phyloP scores from a whole-genome alignment of 169 alveolate species.

The Toxoplasma gondii region DNA sequence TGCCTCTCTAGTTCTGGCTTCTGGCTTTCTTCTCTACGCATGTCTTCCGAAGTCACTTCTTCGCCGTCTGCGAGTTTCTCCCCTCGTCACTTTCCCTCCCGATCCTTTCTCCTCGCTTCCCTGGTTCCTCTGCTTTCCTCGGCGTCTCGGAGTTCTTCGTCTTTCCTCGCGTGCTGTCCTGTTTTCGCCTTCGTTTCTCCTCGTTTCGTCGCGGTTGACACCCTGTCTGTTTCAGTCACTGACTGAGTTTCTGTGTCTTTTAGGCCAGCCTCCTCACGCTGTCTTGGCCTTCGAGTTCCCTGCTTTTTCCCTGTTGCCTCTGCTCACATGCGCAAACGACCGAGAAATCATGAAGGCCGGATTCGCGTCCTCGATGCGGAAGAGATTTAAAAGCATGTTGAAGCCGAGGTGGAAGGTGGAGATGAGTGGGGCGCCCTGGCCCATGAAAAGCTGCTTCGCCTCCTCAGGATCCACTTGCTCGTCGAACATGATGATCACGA shows the following conservation, averaged over 20 bases:
- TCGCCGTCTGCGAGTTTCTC: too few species aligned
- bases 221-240: too few species aligned
- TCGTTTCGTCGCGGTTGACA: too few species aligned
- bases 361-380: conserved; percentile 94
- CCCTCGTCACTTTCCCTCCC: too few species aligned
- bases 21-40: too few species aligned
- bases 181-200: background rate
- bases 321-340: conserved; percentile 87
- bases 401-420: conserved; percentile 72
- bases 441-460: conserved; percentile 90
- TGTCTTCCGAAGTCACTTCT: too few species aligned
- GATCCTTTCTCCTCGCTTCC: too few species aligned
- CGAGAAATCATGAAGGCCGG: conserved; percentile 94
- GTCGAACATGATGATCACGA: conserved; percentile 95
- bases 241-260: too few species aligned
- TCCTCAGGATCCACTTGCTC: conserved; percentile 93
- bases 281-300: background rate
- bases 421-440: conserved; percentile 69
- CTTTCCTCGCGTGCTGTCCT: too few species aligned
- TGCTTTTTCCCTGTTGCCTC: conserved; percentile 71
- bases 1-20: too few species aligned
- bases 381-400: conserved; percentile 96
- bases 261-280: background rate
- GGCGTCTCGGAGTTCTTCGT: too few species aligned
- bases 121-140: too few species aligned